Evolutionary conservation across 2,329 filamentous ascomycete species (phyloP), one percentile per base, ranked within the genome.

Genomic region (Aspergillus fumigatus): DNA sequence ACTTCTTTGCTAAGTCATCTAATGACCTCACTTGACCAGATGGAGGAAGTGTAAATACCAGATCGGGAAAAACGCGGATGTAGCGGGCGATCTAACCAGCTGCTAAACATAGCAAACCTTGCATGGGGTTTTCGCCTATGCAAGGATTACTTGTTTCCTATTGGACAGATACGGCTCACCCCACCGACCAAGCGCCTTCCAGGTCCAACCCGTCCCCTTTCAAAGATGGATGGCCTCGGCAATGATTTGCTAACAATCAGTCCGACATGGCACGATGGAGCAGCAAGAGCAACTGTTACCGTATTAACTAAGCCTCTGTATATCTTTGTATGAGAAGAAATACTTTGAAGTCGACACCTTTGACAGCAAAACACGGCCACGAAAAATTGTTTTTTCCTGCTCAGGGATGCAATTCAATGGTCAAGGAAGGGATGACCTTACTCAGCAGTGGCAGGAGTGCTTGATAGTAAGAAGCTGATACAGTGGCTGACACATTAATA

Each of bases 81-180:
- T 61, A 61, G 62, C 54, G 60, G 60, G 26, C 59, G 63, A 65
- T 65, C 62, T 60, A 62, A 57, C 43, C 19, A 23, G 58, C 56
- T 65, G 59, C 63, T 64, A 65, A 65, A 65, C 61, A 59, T 65
- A 65, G 63, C 58, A 62, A 58, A 55, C 57, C 62, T 62, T 63
- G 59, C 63, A 65, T 64, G 57, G 58, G 60, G 32, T 50, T 40
- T 41, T 51, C 54, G 27, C 45, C 54, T 53, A 61, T 59, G 61
- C 52, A 58, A 59, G 56, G 40, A 40, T 43, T 19, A 25, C 11
- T 8, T 8, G 10, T 4, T 19, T 50, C 9, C 57, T 26, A 59
- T 63, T 60, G 59, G 58, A n/a, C 17, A 29, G 29, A n/a, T n/a
- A 23, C 14, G n/a, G 48, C 25, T 17, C 6, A 35, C 51, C 43